Evolutionary conservation across 192 early-diverging fungal genomes (phyloP), one percentile per base, ranked within the genome.

Genomic region (Backusella tuberculispora): DNA sequence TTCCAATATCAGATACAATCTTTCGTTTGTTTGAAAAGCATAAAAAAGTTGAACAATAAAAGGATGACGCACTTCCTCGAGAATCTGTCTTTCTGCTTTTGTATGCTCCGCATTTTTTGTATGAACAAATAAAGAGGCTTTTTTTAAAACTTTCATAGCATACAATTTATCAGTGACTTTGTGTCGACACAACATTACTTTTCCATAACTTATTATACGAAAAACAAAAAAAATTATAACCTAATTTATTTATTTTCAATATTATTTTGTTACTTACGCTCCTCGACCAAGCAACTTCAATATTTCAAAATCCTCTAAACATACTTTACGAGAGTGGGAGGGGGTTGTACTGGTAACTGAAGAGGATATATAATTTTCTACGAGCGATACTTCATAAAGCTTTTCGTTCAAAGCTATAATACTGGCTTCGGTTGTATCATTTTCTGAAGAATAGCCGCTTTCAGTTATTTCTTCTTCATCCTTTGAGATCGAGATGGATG

Each of bases 61-160:
- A 5, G 96, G 94, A 77, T 97, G 94, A 26, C 89, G 86, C 21
- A 96, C 88, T 38, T 92, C 92, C 63, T 94, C 92, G 50, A 98
- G 85, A 69, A 98, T 95, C 66, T 89, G 87, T 34, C 95, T 88
- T 78, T 98, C 96, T 71, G 93, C 94, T 81, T 89, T 91, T 48
- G 95, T 98, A 80, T 95, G 89, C 38, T 90, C 86, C 10, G 91
- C 91, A 74, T 91, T 89, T 78, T 96, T 95, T 34, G 86, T 76
- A 81, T 96, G 90, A 14, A 96, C 81, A 53, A 95, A 86, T 46
- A 98, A 87, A 37, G 91, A 90, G 3, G 95, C 95, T 84, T 98
- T 96, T 82, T 90, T 89, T 47, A 98, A 85, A 4, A 96, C 94
- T 83, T 98, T 98, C 96, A 97, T 97, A 26, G 96, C 96, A 79